Base-by-base conservation (phyloP, 2,329 filamentous ascomycete genomes). In the Epichloe sp. region DNA sequence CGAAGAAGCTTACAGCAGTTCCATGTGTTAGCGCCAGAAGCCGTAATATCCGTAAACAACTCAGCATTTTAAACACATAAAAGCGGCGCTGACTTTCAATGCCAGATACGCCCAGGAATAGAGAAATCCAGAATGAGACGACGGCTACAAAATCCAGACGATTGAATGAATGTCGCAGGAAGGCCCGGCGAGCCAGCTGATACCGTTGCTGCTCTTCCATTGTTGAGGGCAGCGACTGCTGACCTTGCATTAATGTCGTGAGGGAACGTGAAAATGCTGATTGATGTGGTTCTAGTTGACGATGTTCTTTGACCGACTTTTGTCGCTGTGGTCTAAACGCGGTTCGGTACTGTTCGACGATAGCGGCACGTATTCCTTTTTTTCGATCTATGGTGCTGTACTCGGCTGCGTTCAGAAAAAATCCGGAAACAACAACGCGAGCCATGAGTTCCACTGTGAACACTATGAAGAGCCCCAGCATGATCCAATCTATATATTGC, bases 51-150 rank as follows among this genome's bases (percentile, higher is more conserved):
- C 94, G 86, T 56, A 98, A 75, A 67, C 89, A 96, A 62, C 90
- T 95, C 53, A 98, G 75, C 94, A 98, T 98, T 52, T 88, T 84
- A 66, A 98, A 98, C 7, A 97, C 78, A 59, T 89, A 95, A 7
- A 97, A 67, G 62, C 94, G 87, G 49, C 82, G 75, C 2, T 67
- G 62, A 54, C 76, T 75, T 62, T 96, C 87, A 19, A 89, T 64
- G 0, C 84, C 82, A 11, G 78, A 77, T 17, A 90, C 68, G 35
- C 81, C 79, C 48, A 98, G 73, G 11, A 80, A 65, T 60, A 97
- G 93, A 1, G 88, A 84, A 52, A 95, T 84, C 93, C 93, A 98
- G 67, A 89, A 98, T 0, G 91, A 85, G n/a, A 93, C 75, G 7
- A 98, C 86, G 2, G 93, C 94, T 49, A 98, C 74, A 65, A 97